Evolutionary conservation across 78 protist species (phyloP), one percentile per base, ranked within the genome.

Genomic region (Cavenderia fasciculata): DNA sequence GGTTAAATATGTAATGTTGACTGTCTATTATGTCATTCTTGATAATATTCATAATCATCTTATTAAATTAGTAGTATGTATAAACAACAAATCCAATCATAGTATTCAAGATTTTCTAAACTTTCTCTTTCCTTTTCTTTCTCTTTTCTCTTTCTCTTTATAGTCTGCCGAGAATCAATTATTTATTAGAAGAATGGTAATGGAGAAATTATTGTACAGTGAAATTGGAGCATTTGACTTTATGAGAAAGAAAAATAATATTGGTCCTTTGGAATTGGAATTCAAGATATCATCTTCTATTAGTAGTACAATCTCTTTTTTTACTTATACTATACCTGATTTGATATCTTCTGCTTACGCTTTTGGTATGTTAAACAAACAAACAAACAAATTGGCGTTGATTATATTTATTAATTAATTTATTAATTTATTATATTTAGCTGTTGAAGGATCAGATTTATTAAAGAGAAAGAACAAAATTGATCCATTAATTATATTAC

Each of bases 181-280:
- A 54, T 59, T 66, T 27, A 79, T 79, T 68, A 47, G 77, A 29
- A 79, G 89, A 56, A 40, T 79, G 59, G 89, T 79, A 12, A 79
- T 79, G 89, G 89, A 79, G 57, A 79, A 79, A 43, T 36, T 79
- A 29, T 79, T 79, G 29, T 79, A 79, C 56, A 68, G 78, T 21
- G 89, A 79, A 38, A 79, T 79, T 54, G 89, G 89, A 2, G 89
- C 89, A 68, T 79, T 79, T 41, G 89, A 79, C 40, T 79, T 79
- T 38, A 40, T 79, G 18, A 66, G 70, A 56, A 79, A 79, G 47
- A 79, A 79, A 51, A 79, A 79, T 25, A 79, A 68, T 29, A 79
- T 79, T 54, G 89, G 89, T 27, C 89, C 89, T 1, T 40, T 43
- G 4, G 89, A 79, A 27, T 29, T 79, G 27, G 89, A 79, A n/a